Evolutionary conservation across 192 early-diverging fungal genomes (phyloP).

Genomic region (Coemansia sp.): DNA sequence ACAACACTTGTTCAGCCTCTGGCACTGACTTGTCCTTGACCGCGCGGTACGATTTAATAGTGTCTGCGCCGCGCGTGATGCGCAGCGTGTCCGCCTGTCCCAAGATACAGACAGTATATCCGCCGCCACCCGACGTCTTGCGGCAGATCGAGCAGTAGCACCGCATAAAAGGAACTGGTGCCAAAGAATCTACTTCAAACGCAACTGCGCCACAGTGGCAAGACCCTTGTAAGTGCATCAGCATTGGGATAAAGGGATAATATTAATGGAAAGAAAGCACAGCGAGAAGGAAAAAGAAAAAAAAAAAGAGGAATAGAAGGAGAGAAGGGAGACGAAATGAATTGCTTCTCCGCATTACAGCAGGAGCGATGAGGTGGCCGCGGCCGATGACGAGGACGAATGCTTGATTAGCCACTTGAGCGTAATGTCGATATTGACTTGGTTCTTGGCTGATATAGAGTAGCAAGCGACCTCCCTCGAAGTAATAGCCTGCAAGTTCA

Average conservation of each 20-base stretch:
- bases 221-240: conserved; percentile 61
- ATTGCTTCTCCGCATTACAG: neutral
- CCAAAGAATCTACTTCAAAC: conserved; percentile 56
- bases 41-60: conserved; percentile 48
- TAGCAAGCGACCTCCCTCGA: conserved; percentile 97
- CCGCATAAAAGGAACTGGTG: conserved; percentile 60
- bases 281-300: neutral
- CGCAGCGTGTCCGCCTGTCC: conserved; percentile 48
- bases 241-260: neutral
- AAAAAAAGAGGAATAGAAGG: neutral
- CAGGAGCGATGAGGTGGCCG: conserved; percentile 10
- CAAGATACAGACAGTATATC: conserved; percentile 61
- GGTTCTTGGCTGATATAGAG: conserved; percentile 97
- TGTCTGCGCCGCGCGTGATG: conserved; percentile 38
- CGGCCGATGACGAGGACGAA: conserved; percentile 44
- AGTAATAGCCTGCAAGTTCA: conserved; percentile 88
- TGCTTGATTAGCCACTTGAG: conserved; percentile 95
- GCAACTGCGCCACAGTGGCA: conserved; percentile 64
- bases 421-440: conserved; percentile 96
- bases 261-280: conserved; percentile 12
- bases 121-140: conserved; percentile 64
- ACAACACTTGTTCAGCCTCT: conserved; percentile 39
- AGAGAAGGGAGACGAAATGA: neutral
- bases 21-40: conserved; percentile 44
- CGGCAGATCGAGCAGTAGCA: conserved; percentile 71